Evolutionary conservation across 1,284 basidiomycete species (phyloP).

Genomic region (Austroboletus niveus): DNA sequence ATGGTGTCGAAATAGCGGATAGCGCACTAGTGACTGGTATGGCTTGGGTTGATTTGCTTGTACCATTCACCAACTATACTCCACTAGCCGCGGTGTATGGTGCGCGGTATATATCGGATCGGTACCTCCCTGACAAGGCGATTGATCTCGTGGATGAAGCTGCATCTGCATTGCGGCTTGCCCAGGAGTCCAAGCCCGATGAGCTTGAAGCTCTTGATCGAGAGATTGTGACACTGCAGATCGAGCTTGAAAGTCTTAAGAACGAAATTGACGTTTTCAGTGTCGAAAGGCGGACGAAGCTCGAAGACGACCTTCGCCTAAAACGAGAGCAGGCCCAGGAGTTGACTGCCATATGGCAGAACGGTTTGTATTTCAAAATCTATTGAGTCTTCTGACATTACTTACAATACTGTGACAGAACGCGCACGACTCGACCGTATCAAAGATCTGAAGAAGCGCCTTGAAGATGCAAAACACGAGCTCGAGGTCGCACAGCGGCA

Average conservation of each 20-base stretch:
- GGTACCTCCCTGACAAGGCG: conserved; percentile 88
- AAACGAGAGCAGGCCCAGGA: conserved; percentile 63
- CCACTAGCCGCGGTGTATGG: conserved; percentile 73
- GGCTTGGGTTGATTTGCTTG: conserved; percentile 28
- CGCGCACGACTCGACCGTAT: conserved; percentile 73
- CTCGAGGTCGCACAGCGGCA: conserved; percentile 87
- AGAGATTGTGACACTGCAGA: conserved; percentile 84
- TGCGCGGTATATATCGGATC: conserved; percentile 82
- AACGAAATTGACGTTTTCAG: conserved; percentile 87
- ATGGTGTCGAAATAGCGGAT: conserved; percentile 90
- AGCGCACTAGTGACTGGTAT: conserved; percentile 79
- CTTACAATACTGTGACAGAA: conserved; percentile 46
- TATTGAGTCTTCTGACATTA: neutral
- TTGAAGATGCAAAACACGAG: conserved; percentile 85
- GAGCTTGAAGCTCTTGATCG: conserved; percentile 82
- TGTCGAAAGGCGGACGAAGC: conserved; percentile 63
- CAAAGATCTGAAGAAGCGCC: conserved; percentile 73
- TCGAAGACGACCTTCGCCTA: conserved; percentile 60
- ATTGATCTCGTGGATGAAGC: conserved; percentile 92
- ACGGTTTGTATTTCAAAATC: conserved; percentile 39
- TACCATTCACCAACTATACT: neutral
- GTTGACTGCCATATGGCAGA: conserved; percentile 73
- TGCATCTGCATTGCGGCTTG: conserved; percentile 81
- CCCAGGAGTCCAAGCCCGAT: conserved; percentile 90
- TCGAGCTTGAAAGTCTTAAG: conserved; percentile 87